Evolutionary conservation across 23 red algal genomes (phyloP).

Genomic region (Pyropia yezoensis): DNA sequence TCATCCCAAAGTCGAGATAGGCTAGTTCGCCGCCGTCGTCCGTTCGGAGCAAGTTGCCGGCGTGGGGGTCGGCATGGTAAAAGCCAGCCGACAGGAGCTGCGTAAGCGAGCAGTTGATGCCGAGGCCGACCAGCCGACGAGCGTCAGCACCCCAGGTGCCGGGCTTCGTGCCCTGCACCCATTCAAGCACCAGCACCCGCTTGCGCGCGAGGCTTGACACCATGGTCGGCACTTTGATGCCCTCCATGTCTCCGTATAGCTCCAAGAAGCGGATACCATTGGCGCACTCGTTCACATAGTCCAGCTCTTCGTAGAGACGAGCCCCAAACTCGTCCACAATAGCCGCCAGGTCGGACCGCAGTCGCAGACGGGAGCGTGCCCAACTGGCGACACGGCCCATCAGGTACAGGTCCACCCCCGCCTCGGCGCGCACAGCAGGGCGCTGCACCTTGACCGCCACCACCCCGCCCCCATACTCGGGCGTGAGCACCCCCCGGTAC

Average conservation of each 20-base stretch:
- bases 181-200: constrained; percentile 70
- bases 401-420: constrained; percentile 81
- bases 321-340: constrained; percentile 94
- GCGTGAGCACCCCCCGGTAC: constrained; percentile 31
- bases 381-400: constrained; percentile 40
- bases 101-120: constrained; percentile 68
- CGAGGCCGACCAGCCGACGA: constrained; percentile 62
- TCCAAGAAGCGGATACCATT: constrained; percentile 54
- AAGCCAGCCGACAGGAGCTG: constrained; percentile 94
- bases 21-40: constrained; percentile 52
- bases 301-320: constrained; percentile 83
- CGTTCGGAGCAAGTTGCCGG: constrained; percentile 86
- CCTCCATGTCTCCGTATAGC: constrained; percentile 48
- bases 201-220: constrained; percentile 20
- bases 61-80: constrained; percentile 94
- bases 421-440: constrained; percentile 56
- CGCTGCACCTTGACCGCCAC: constrained; percentile 95
- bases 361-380: constrained; percentile 32
- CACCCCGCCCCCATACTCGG: constrained; percentile 17
- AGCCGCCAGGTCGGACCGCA: constrained; percentile 80
- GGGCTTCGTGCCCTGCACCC: constrained; percentile 82
- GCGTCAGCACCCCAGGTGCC: constrained; percentile 55
- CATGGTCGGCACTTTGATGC: constrained; percentile 43
- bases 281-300: constrained; percentile 78
- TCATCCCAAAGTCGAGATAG: constrained; percentile 97